Percentiles rank a stretch among this genome's conserved stretches.
phyloP scores from a whole-genome alignment of 352 stramenopile species.

The Pilasporangium apinafurcum region DNA sequence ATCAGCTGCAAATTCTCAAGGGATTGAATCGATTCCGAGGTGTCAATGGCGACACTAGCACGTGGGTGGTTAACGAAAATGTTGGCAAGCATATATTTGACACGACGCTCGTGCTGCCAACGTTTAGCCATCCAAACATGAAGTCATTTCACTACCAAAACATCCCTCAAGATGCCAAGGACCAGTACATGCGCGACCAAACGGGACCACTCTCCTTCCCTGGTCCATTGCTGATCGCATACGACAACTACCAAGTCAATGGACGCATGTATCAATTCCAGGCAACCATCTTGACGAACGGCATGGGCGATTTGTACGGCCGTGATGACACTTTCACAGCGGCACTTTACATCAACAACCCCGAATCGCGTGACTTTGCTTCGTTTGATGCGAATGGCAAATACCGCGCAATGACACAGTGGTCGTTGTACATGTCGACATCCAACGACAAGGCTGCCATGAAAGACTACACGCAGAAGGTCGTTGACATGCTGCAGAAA shows the following conservation, averaged over 20 bases:
- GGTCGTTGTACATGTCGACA: conserved; percentile 23
- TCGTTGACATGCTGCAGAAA: conserved; percentile 19
- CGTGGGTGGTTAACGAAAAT: conserved; percentile 34
- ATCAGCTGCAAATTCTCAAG: conserved; percentile 37
- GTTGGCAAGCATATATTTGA: conserved; percentile 37
- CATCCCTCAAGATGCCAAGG: conserved; percentile 17
- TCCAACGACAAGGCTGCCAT: conserved; percentile 25
- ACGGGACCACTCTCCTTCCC: conserved; percentile 22
- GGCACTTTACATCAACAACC: conserved; percentile 35
- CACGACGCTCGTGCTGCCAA: conserved; percentile 19
- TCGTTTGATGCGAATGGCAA: conserved; percentile 19
- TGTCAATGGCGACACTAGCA: conserved; percentile 1
- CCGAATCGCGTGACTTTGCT: conserved; percentile 18
- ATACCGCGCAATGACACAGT: conserved; percentile 13
- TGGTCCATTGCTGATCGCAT: conserved; percentile 33
- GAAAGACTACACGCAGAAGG: conserved; percentile 18
- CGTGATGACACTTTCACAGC: conserved; percentile 16
- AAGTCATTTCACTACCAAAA: conserved; percentile 20
- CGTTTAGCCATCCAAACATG: conserved; percentile 26
- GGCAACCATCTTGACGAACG: conserved; percentile 24
- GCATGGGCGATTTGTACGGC: conserved; percentile 17
- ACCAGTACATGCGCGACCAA: conserved; percentile 26
- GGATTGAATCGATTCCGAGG: conserved; percentile 4
- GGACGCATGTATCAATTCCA: conserved; percentile 28
- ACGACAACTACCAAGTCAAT: conserved; percentile 26